Percentiles rank a stretch among this genome's conserved stretches.
Evolutionary conservation across 352 stramenopile genomes (phyloP).

Genomic region (Phytopythium litorale): DNA sequence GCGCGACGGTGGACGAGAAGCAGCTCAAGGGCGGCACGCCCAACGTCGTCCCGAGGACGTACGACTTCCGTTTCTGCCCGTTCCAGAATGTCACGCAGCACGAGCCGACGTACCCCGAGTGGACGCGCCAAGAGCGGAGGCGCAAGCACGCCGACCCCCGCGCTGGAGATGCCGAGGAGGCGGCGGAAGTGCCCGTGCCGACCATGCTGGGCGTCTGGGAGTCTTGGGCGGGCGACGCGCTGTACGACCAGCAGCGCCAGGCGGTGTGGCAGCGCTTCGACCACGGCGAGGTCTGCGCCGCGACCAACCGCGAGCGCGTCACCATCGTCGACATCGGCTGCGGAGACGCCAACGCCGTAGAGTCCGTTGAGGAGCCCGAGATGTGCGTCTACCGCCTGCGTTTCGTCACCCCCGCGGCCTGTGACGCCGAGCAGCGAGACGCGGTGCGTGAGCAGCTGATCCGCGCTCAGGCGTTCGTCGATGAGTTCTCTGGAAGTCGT

Average conservation of each 20-base stretch:
- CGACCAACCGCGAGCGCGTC: slow-evolving; percentile 71
- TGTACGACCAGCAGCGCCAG: slow-evolving; percentile 20
- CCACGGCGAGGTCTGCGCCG: slow-evolving; percentile 72
- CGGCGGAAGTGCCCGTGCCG: slow-evolving; percentile 19
- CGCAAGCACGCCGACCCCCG: slow-evolving; percentile 21
- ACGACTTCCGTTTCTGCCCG: slow-evolving; percentile 63
- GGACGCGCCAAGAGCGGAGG: slow-evolving; percentile 44
- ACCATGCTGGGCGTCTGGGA: slow-evolving; percentile 67
- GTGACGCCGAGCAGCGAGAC: slow-evolving; percentile 20
- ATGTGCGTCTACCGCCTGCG: slow-evolving; percentile 89
- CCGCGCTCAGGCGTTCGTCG: slow-evolving; percentile 2
- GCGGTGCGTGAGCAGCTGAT: slow-evolving; percentile 6
- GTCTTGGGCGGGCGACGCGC: slow-evolving; percentile 28
- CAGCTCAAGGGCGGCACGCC: slow-evolving; percentile 68
- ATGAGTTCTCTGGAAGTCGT: slow-evolving; percentile 4
- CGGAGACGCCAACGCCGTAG: slow-evolving; percentile 60
- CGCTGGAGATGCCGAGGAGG: slow-evolving; percentile 15
- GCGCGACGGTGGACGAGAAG: slow-evolving; percentile 62
- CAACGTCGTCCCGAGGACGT: slow-evolving; percentile 69
- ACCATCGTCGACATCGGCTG: slow-evolving; percentile 79
- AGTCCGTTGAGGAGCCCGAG: slow-evolving; percentile 87
- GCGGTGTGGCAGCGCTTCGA: slow-evolving; percentile 49
- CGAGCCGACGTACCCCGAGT: slow-evolving; percentile 52
- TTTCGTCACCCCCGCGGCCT: slow-evolving; percentile 74
- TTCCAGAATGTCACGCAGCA: slow-evolving; percentile 82